Base-by-base conservation (phyloP, 495 filamentous ascomycete genomes). In the Podospora didyma region DNA sequence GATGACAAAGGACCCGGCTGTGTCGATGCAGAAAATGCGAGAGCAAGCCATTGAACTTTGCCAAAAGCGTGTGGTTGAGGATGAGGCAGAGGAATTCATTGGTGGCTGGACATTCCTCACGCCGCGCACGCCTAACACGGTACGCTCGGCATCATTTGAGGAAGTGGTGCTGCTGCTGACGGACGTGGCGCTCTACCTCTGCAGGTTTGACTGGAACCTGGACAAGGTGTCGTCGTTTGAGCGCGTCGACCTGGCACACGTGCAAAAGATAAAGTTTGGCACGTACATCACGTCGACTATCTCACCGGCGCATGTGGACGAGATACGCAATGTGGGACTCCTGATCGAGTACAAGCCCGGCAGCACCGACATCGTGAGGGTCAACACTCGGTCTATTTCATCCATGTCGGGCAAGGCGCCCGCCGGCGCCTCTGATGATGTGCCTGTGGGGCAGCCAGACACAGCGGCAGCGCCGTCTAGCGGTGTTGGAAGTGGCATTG, bases 191-290 rank as follows among this genome's bases (percentile, higher is more conserved):
- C 68, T 97, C 6, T 98, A 97, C 64, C 83, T 86, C 47, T 95
- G 92, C 65, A 82, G 88, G 17, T 93, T 97, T 60, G 92, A 97
- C 71, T 96, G 90, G 88, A 86, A 87, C 57, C 82, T 89, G 4
- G 92, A 96, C 74, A 97, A 96, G 70, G 89, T 97, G 0, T 82
- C 85, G 1, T 89, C 86, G 0, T 97, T 96, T 62, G 90, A 96
- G 69, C 78, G 92, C n/a, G 85, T 96, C 12, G 86, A 87, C 53
- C 76, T 97, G 28, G 79, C 81, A 7, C 86, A 88, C 48, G 72
- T 97, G 24, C 74, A 75, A 1, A 77, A 79, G 45, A 84, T 98
- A 46, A 81, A 82, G 53, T 82, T 86, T 57, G 94, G 93, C 26
- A 86, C 88, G 2, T 97, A 97, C 64, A 89, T 98, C 64, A 96